Evolutionary conservation across 176 grass and related monocot genomes (phyloP).

Genomic region (Aegilops tauschii): DNA sequence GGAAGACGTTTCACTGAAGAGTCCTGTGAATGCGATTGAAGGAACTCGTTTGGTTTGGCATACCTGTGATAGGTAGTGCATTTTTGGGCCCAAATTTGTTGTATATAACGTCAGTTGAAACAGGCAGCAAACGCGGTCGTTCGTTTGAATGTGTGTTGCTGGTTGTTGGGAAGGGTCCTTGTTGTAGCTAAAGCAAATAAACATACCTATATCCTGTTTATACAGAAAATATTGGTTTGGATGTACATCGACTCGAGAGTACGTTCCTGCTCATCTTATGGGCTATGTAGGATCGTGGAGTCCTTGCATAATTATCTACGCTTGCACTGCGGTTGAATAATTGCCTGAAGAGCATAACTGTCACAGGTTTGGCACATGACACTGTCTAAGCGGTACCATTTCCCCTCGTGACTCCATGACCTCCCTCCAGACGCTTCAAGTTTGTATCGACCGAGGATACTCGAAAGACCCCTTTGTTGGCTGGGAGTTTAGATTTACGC

Average conservation of each 20-base stretch:
- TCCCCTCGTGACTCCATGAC: no score
- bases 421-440: no score
- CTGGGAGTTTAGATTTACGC: no score
- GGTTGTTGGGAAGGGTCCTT: constrained; percentile 26
- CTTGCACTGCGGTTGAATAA: background rate
- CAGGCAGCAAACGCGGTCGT: constrained; percentile 6
- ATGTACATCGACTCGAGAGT: background rate
- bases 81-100: constrained; percentile 46
- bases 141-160: constrained; percentile 2
- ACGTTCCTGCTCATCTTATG: background rate
- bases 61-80: constrained; percentile 23
- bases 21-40: background rate
- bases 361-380: no score
- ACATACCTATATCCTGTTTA: constrained; percentile 4
- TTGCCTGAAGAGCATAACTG: no score
- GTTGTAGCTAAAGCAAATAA: constrained; percentile 38
- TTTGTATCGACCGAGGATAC: no score
- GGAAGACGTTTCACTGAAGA: constrained; percentile 22
- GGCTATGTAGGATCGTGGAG: background rate
- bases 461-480: no score
- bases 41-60: constrained; percentile 9
- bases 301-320: background rate
- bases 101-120: constrained; percentile 32
- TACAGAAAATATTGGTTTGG: constrained; percentile 34
- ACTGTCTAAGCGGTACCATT: no score